A percentile compares a stretch with the other conserved stretches of the same genome.
Conservation (phyloP, 2,329 filamentous ascomycete genomes). For the Penicillium olsonii region DNA sequence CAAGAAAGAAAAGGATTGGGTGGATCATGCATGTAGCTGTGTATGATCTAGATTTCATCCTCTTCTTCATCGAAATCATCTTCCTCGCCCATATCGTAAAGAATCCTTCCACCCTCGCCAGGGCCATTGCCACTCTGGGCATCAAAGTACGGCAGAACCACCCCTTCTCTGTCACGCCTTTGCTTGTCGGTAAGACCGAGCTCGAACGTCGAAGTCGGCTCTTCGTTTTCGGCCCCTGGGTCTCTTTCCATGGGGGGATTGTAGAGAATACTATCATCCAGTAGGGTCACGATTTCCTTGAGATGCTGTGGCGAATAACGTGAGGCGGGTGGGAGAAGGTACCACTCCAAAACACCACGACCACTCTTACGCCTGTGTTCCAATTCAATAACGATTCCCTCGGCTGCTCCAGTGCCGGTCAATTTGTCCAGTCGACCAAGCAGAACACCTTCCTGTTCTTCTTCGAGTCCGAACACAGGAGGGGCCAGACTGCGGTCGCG, state of each 20-base stretch:
- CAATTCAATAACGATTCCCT: slow-evolving; percentile 74
- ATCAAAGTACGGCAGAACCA: slow-evolving; percentile 94
- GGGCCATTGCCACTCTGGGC: slow-evolving; percentile 73
- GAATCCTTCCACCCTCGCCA: slow-evolving; percentile 85
- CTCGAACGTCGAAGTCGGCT: slow-evolving; percentile 77
- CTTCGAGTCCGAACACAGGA: slow-evolving; percentile 76
- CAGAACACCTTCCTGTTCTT: slow-evolving; percentile 76
- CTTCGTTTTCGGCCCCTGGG: slow-evolving; percentile 50
- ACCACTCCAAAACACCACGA: slow-evolving; percentile 71
- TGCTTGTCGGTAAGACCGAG: slow-evolving; percentile 89
- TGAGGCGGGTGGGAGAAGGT: slow-evolving; percentile 55
- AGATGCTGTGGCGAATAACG: slow-evolving; percentile 47
- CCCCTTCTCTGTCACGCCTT: slow-evolving; percentile 77
- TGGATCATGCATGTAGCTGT: slow-evolving; percentile 2
- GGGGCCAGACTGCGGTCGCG: slow-evolving; percentile 71
- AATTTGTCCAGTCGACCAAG: slow-evolving; percentile 58
- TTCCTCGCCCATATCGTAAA: slow-evolving; percentile 96
- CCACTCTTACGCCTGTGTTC: slow-evolving; percentile 85
- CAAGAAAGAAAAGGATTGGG: slow-evolving; percentile 13
- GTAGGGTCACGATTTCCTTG: slow-evolving; percentile 59
- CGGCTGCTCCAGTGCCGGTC: slow-evolving; percentile 41
- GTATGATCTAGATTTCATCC: slow-evolving; percentile 70
- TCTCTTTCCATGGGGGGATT: slow-evolving; percentile 48
- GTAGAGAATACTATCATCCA: slow-evolving; percentile 77
- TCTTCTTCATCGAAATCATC: slow-evolving; percentile 97